Base-by-base conservation (phyloP, 345 rosid genomes). In the Erodium maritimum region DNA sequence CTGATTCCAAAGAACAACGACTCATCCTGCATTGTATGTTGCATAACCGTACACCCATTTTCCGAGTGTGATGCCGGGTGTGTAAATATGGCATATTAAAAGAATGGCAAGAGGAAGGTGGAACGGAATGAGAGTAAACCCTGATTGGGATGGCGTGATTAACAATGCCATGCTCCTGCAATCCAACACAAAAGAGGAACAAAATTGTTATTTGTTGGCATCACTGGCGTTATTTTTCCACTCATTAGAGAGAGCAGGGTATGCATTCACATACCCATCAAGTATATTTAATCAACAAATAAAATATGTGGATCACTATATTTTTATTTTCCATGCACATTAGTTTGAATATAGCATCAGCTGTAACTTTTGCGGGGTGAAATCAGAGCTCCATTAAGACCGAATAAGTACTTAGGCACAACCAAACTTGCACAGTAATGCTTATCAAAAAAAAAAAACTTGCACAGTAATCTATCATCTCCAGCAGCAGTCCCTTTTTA, bases 151-250 rank as follows among this genome's bases (percentile, higher is more conserved):
- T 59, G 59, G 67, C 71, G 58, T 77, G 79, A 59, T 78, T 76
- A 55, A 58, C 57, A 23, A 80, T 29, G 56, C 62, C 81, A 73
- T 76, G 79, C 21, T 78, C 81, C 93, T 88, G 85, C 55, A 72
- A 69, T 9, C 23, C 18, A 60, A 50, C 13, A 2, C 7, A 9
- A 20, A 29, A 20, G 23, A 23, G 11, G 54, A 48, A 72, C 65
- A 55, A 18, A 48, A 62, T 19, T 6, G 46, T 64, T 71, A 22
- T 1, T 52, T 16, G 59, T 63, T 23, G 66, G 54, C n/a, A 51
- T 55, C 48, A 63, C 51, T 52, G 69, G 18, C 66, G 52, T 13
- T 33, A 37, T 5, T 29, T 48, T 48, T 9, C 45, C 50, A 21
- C 7, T 56, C 56, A 69, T 19, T 18, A 19, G 19, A 56, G 11